Base-by-base conservation (phyloP, 2,329 filamentous ascomycete species). In the Ascochyta lentis region DNA sequence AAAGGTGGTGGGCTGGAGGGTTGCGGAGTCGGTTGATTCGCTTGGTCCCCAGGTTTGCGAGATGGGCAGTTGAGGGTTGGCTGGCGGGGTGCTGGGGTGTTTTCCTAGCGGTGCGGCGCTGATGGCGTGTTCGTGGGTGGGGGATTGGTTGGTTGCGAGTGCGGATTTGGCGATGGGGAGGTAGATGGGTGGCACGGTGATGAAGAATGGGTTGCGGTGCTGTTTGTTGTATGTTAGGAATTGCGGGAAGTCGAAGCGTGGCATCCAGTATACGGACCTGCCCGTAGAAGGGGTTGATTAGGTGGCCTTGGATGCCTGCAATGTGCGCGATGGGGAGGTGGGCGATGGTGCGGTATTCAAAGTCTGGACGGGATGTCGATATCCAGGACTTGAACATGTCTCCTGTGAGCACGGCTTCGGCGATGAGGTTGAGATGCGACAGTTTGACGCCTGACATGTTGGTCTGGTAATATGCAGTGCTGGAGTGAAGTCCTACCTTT, bases 121-220 rank as follows among this genome's bases (percentile, higher is more conserved):
- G 0, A 81, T 68, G 0, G 82, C 84, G 1, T 77, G 67, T 27
- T 79, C 71, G 23, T 87, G 69, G 0, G 71, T 70, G 27, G 78
- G 77, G 56, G 88, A 84, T 39, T 87, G 84, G 49, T 85, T 80
- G 9, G 74, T 84, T 2, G 86, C 84, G 0, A 77, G 69, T 0
- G 83, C 79, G 29, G 76, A 78, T 69, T 87, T 87, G 6, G 84
- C 82, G 54, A 89, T 84, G 15, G 81, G 77, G 13, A 87, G 78
- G 63, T 79, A 86, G 50, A 89, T 84, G 1, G 85, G 84, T 8
- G 86, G 86, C 1, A 88, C 85, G 5, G 80, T 84, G 66, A 87
- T 82, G 67, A 87, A 81, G 46, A 70, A 75, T 0, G 83, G 86
- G 58, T 86, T 79, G 10, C 72, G 70, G 64, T 83, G 81, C 44